Evolutionary conservation across 331 rosid species (phyloP), one percentile per base, ranked within the genome.

Genomic region (Quercus phellos): DNA sequence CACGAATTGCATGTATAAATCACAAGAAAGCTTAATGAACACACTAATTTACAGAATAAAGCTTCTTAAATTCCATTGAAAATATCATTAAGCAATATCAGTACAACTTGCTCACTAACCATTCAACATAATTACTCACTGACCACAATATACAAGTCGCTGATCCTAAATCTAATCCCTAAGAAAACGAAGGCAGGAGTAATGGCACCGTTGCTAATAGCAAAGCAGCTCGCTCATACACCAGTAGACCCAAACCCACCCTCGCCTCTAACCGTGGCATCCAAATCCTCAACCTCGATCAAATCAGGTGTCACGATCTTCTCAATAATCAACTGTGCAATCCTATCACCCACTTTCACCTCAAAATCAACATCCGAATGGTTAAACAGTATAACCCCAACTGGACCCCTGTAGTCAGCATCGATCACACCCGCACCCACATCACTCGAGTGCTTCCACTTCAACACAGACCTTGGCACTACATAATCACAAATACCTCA

Each of bases 171-270:
- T 5, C 10, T 6, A 27, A 61, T 43, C 51, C 51, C 26, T 22
- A 21, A 1, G 16, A 1, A 46, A 11, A 43, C 51, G 1, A 32
- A 10, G 3, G 5, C 27, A 32, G 27, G 17, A 24, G 0, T 2
- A 5, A 55, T 10, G 51, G 56, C 17, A 18, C 1, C 14, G 8
- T 0, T 24, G n/a, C 54, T 17, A 29, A 27, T 6, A 54, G 24
- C 12, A 8, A 46, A 22, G 7, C 42, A 34, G 3, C 13, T 43
- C 0, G n/a, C 29, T 83, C 80, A 89, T 35, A 90, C 84, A 1
- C 99, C 99, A 0, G 97, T 89, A 7, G 99, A 94, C 4, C 99
- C 97, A 13, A 94, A 90, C 19, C 95, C 97, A 9, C 92, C 94
- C 6, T 79, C 77, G 1, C 99, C 97, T 60, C 97, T 83, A 2